phyloP scores from a whole-genome alignment of 75 land plant species.

The Isoetes taiwanensis region DNA sequence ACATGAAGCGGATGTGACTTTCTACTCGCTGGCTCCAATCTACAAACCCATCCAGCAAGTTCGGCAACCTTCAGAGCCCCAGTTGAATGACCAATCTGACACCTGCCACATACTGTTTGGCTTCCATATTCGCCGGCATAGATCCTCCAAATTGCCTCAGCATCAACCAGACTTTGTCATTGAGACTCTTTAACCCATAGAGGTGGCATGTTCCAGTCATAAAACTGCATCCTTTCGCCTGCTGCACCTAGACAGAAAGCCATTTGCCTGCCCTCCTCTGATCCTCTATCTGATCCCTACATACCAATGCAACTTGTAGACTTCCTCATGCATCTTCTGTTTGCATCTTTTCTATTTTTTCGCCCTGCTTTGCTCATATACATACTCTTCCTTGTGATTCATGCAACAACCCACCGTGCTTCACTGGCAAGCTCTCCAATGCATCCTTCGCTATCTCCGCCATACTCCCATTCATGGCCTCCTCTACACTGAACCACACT shows the following conservation, averaged over 20 bases:
- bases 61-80: background rate
- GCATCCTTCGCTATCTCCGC: slow-evolving; percentile 5
- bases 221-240: background rate
- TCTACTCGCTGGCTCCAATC: background rate
- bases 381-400: background rate
- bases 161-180: background rate
- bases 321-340: background rate
- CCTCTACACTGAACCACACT: background rate
- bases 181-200: background rate
- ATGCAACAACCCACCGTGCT: background rate
- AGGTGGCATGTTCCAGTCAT: background rate
- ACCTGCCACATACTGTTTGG: background rate
- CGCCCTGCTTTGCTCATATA: no score
- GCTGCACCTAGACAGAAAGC: background rate
- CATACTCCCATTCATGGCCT: background rate
- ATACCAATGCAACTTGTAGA: background rate
- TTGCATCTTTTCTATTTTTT: background rate
- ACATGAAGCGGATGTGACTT: background rate
- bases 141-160: no score
- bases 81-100: background rate
- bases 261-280: background rate
- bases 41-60: no score
- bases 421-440: slow-evolving; percentile 11
- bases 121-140: no score
- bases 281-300: background rate